Conservation (phyloP, 2,329 filamentous ascomycete species). For the Fusarium multiceps region DNA sequence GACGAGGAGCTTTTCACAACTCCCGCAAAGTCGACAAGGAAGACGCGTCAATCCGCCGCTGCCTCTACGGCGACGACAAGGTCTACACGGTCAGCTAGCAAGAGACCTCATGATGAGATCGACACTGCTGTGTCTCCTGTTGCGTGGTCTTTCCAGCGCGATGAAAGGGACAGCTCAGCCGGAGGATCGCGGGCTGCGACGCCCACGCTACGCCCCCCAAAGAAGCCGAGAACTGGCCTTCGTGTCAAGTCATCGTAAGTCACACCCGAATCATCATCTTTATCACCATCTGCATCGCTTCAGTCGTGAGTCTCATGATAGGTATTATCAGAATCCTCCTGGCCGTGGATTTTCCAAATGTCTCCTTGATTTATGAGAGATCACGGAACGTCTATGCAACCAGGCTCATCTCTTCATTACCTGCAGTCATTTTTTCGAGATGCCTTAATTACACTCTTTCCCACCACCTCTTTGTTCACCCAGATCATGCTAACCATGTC, state of each 20-base stretch:
- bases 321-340: not conserved
- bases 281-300: not conserved
- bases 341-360: not conserved
- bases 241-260: slow-evolving; percentile 78
- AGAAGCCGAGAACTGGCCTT: slow-evolving; percentile 70
- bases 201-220: slow-evolving; percentile 66
- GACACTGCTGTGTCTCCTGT: slow-evolving; percentile 66
- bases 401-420: slow-evolving; percentile 16
- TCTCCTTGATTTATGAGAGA: slow-evolving; percentile 25
- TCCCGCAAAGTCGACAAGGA: slow-evolving; percentile 49
- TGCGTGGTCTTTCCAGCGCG: slow-evolving; percentile 60
- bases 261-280: slow-evolving; percentile 22
- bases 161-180: slow-evolving; percentile 57
- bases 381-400: slow-evolving; percentile 24
- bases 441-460: not conserved
- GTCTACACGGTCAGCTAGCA: slow-evolving; percentile 62
- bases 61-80: slow-evolving; percentile 52
- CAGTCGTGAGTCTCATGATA: slow-evolving; percentile 2
- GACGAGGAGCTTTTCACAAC: slow-evolving; percentile 47
- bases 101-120: slow-evolving; percentile 66
- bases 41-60: slow-evolving; percentile 52
- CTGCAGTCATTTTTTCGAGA: not conserved
- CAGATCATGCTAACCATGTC: slow-evolving; percentile 41
- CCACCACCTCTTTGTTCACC: not conserved
- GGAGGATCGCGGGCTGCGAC: slow-evolving; percentile 70